Evolutionary conservation across 768 basidiomycete genomes (phyloP), one percentile per base, ranked within the genome.

Genomic region (Psilocybe cubensis): DNA sequence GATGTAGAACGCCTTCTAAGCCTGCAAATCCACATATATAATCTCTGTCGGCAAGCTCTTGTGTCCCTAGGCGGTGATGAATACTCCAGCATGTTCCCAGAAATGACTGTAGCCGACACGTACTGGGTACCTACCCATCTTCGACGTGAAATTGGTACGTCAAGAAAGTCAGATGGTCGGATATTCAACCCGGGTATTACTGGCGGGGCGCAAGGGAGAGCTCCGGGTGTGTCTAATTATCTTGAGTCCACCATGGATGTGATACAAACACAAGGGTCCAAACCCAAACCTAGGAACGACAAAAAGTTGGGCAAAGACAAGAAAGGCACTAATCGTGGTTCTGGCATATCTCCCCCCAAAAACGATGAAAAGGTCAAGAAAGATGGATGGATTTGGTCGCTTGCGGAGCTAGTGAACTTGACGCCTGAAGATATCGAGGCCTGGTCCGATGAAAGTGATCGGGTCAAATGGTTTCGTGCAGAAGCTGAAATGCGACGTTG

Each of bases 391-490:
- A 51, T 57, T 1, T 57, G 56, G 56, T 50, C 18, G 4, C 23
- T 46, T 6, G 45, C 18, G 4, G n/a, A 7, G 3, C 20, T 46
- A 23, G 20, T 21, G 7, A 46, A 46, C 17, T 24, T 46, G 45
- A 20, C 18, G 4, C 17, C 17, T 8, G 23, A 46, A 46, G 45
- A 46, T 7, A 6, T 46, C 20, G 18, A 25, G 7, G 4, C 20
- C 14, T 46, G 45, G 45, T 46, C 45, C 7, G 45, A 46, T 7
- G 45, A 46, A 25, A 46, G 45, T 46, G 23, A 46, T 20, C 23
- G 25, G 11, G 70, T 71, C 4, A 66, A 68, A 33, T 71, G 67
- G 67, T 71, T 68, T 42, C 65, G 67, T 2, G 67, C 66, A 2
- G 63, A 66, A 40, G 69, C 69, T 0, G 68, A 70, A 27, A 68